Conservation (phyloP, 2,329 filamentous ascomycete genomes). For the Beauveria sp. region DNA sequence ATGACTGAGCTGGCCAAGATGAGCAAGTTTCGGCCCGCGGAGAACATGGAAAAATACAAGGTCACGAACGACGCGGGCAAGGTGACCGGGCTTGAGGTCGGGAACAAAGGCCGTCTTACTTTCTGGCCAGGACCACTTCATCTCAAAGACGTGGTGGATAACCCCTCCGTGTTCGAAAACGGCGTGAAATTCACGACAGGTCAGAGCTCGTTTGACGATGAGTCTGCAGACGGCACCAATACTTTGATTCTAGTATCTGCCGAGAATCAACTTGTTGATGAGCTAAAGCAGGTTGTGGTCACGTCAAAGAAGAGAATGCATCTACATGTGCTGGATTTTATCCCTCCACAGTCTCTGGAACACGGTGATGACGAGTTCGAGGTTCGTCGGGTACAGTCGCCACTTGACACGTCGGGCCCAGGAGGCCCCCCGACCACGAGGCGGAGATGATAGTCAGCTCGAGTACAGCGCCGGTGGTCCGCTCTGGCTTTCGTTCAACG, state of each 20-base stretch:
- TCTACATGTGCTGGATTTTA: not conserved
- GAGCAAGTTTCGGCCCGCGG: not conserved
- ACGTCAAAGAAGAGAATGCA: not conserved
- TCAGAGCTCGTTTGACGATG: not conserved
- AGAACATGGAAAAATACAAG: not conserved
- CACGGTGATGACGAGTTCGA: not conserved
- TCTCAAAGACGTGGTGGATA: not conserved
- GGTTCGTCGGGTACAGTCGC: not conserved
- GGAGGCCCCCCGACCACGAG: not conserved
- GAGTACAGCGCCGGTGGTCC: not conserved
- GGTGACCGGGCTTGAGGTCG: not conserved
- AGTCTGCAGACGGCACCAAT: not conserved
- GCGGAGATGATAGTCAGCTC: not conserved
- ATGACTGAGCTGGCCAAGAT: not conserved
- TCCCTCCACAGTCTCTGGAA: not conserved
- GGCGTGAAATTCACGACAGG: not conserved
- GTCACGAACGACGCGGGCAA: not conserved
- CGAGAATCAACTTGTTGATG: not conserved
- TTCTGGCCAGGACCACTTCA: not conserved
- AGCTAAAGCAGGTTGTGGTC: not conserved
- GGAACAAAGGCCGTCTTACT: not conserved
- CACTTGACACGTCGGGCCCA: not conserved
- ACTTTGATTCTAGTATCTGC: not conserved
- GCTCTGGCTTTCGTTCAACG: not conserved
- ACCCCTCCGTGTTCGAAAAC: not conserved